These are phyloP conservation scores for Fusarium sulawesiense DNA, from an alignment of 2,329 filamentous ascomycete species.

Conservation along the genomic window DNA sequence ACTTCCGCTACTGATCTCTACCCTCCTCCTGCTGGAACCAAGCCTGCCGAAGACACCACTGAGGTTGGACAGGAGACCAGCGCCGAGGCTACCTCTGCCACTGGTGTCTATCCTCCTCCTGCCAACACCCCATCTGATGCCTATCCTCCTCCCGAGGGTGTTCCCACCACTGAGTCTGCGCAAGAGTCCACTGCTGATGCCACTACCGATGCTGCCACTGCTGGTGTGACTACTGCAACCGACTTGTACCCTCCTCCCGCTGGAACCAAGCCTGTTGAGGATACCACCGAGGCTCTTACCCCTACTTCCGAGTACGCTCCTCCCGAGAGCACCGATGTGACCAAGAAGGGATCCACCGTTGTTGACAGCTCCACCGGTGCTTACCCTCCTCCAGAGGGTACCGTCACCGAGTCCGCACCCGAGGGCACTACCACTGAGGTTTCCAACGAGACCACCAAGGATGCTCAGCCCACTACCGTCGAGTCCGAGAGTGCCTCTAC, in stretches of 20 bases:
- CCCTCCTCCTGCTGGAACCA: not conserved
- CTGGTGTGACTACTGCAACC: slow-evolving; percentile 10
- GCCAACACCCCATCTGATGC: not conserved
- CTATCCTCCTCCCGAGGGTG: slow-evolving; percentile 5
- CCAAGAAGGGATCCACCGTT: slow-evolving; percentile 21
- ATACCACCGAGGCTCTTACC: slow-evolving; percentile 21
- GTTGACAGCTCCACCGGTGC: slow-evolving; percentile 12
- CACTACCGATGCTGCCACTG: slow-evolving; percentile 3
- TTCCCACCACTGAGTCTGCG: not conserved
- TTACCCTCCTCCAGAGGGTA: slow-evolving; percentile 20
- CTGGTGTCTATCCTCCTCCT: not conserved
- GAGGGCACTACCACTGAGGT: slow-evolving; percentile 12
- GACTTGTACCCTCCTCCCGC: slow-evolving; percentile 22
- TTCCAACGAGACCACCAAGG: slow-evolving; percentile 16
- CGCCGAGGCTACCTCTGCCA: not conserved
- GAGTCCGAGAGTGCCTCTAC: slow-evolving; percentile 5
- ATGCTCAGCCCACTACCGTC: not conserved
- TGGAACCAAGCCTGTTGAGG: slow-evolving; percentile 16
- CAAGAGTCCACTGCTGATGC: not conserved
- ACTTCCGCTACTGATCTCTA: not conserved
- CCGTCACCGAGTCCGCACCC: not conserved
- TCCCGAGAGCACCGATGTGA: slow-evolving; percentile 19
- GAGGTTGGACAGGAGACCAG: not conserved
- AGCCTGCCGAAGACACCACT: slow-evolving; percentile 9
- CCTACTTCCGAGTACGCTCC: slow-evolving; percentile 17